Evolutionary conservation across 1,284 basidiomycete genomes (phyloP).

Genomic region (Tylopilus sp.): DNA sequence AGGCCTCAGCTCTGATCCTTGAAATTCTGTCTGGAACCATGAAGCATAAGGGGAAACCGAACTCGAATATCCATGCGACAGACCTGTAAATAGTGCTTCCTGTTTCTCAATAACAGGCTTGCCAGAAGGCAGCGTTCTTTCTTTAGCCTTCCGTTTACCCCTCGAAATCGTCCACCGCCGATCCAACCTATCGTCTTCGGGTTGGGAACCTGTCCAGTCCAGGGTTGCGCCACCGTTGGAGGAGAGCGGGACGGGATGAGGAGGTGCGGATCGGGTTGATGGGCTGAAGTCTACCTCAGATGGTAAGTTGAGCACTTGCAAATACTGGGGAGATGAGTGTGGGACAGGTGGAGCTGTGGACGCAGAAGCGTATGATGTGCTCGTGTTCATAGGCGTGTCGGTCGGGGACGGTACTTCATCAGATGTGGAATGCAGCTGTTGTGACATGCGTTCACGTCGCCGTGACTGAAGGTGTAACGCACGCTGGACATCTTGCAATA

Average conservation of each 20-base stretch:
- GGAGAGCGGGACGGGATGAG: conserved; percentile 60
- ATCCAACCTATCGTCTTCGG: conserved; percentile 55
- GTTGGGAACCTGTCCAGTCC: conserved; percentile 56
- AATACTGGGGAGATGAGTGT: conserved; percentile 35
- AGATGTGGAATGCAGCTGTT: conserved; percentile 35
- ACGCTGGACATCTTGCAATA: conserved; percentile 71
- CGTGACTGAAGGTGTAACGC: conserved; percentile 66
- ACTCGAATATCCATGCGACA: conserved; percentile 10
- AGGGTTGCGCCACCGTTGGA: conserved; percentile 62
- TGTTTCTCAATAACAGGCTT: conserved; percentile 47
- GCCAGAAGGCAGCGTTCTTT: conserved; percentile 42
- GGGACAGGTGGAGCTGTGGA: conserved; percentile 25
- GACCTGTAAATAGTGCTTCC: conserved; percentile 48
- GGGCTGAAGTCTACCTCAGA: conserved; percentile 70
- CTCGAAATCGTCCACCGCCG: conserved; percentile 59
- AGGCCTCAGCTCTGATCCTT: conserved; percentile 48
- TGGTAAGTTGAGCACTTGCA: conserved; percentile 28
- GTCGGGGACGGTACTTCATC: conserved; percentile 25
- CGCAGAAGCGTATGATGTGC: conserved; percentile 35
- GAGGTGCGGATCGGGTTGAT: conserved; percentile 44
- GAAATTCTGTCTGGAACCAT: conserved; percentile 51
- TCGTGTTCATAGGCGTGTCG: conserved; percentile 19
- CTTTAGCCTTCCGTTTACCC: conserved; percentile 57
- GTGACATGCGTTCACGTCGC: conserved; percentile 55
- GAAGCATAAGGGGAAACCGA: neutral